Evolutionary conservation across 1,284 basidiomycete genomes (phyloP).

Genomic region (Gastroboletus turbinatus): DNA sequence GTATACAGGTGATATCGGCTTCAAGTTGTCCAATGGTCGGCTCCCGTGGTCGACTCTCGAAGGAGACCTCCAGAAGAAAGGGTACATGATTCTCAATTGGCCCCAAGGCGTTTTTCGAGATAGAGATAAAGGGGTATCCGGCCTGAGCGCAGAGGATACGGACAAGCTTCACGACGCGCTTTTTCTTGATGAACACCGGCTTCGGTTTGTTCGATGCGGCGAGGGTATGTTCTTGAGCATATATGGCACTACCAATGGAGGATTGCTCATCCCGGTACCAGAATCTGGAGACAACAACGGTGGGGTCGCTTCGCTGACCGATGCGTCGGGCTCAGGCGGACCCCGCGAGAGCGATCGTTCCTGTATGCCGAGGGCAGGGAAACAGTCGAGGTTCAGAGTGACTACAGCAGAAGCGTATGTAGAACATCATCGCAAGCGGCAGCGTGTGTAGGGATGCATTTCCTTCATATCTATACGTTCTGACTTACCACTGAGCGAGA

Average conservation of each 20-base stretch:
- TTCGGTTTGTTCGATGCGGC: slow-evolving; percentile 4
- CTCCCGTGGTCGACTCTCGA: slow-evolving; percentile 9
- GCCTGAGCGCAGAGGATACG: too few species aligned
- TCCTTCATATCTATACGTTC: background rate
- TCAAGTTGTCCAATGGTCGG: background rate
- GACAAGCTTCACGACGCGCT: slow-evolving; percentile 5
- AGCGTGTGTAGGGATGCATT: background rate
- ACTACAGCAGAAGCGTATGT: background rate
- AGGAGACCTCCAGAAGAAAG: too few species aligned
- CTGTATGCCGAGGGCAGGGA: too few species aligned
- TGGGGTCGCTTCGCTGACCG: background rate
- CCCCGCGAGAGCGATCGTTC: too few species aligned
- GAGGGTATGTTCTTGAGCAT: background rate
- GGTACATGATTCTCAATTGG: too few species aligned
- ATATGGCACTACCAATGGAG: background rate
- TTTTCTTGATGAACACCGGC: background rate
- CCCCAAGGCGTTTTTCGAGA: too few species aligned
- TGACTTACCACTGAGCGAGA: too few species aligned
- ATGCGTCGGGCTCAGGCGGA: background rate
- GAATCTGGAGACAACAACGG: background rate
- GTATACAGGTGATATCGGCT: slow-evolving; percentile 2
- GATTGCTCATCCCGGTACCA: background rate
- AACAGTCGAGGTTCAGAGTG: background rate
- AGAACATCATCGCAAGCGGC: background rate
- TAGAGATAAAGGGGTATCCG: too few species aligned